Percentiles rank a stretch among this genome's conserved stretches.
These are phyloP conservation scores for Truncatella angustata DNA, from an alignment of 2,329 filamentous ascomycete genomes.

Conservation along the genomic window DNA sequence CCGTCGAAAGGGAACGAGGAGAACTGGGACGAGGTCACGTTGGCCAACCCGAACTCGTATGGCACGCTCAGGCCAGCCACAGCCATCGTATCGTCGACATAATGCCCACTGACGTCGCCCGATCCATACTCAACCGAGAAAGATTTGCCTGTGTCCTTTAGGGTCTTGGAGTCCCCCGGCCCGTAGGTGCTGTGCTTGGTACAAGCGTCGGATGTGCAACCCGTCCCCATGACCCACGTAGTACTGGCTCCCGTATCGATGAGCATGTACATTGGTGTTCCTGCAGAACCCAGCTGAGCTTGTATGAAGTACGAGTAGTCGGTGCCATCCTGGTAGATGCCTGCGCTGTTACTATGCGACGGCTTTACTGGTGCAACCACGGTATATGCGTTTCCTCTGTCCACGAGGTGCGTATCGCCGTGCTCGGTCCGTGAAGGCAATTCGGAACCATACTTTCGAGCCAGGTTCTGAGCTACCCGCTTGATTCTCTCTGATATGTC, in stretches of 20 bases:
- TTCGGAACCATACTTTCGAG: conserved; percentile 36
- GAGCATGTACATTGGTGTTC: conserved; percentile 58
- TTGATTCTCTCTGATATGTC: conserved; percentile 34
- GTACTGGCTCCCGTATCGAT: conserved; percentile 68
- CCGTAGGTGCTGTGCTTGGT: conserved; percentile 69
- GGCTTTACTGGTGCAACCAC: conserved; percentile 46
- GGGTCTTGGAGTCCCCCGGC: conserved; percentile 60
- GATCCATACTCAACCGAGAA: conserved; percentile 77
- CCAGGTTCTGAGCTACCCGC: conserved; percentile 35
- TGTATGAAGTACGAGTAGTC: conserved; percentile 66
- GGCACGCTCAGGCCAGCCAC: conserved; percentile 64
- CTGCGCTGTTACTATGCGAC: conserved; percentile 45
- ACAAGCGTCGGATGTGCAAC: conserved; percentile 68
- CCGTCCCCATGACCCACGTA: conserved; percentile 78
- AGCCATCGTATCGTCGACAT: conserved; percentile 64
- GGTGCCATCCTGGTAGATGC: conserved; percentile 62
- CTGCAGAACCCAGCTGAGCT: conserved; percentile 53
- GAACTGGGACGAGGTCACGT: conserved; percentile 72
- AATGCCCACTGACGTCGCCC: conserved; percentile 66
- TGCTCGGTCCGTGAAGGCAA: conserved; percentile 16
- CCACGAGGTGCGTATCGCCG: conserved; percentile 23
- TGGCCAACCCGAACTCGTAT: conserved; percentile 71
- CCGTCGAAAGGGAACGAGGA: conserved; percentile 80
- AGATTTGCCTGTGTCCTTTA: conserved; percentile 47
- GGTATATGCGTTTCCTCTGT: conserved; percentile 45